Base-by-base conservation (phyloP, 495 filamentous ascomycete genomes). In the Pyrenula aspistea region DNA sequence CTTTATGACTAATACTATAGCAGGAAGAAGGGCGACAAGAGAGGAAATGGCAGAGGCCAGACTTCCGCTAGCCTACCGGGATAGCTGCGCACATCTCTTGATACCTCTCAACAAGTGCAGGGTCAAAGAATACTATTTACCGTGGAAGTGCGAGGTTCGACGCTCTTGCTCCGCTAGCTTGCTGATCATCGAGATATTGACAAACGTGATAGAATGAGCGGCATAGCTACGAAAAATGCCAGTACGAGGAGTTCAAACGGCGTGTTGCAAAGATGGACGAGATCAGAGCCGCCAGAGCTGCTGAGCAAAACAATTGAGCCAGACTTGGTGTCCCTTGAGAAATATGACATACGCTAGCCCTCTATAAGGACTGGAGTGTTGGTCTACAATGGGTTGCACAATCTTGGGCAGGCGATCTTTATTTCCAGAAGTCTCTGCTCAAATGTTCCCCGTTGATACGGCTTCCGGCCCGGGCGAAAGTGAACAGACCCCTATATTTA, bases 251-350 rank as follows among this genome's bases (percentile, higher is more conserved):
- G 68, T 98, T 98, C 80, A 95, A 95, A 84, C 91, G 90, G 79
- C 86, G 93, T 25, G 93, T 98, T 57, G 87, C 87, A 57, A 96
- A 94, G 83, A 98, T 98, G 94, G 83, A 96, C 64, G 93, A 98
- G 77, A 74, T 98, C 57, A 80, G 91, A 62, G 90, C 79, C 52
- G 83, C 86, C 36, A 97, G 95, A 81, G 86, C 77, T 25, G 89
- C 88, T 31, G 85, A 81, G 62, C 81, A 93, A 70, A 96, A 88
- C 78, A 96, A 96, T 74, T 96, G 70, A 42, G n/a, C n/a, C n/a
- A n/a, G n/a, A n/a, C n/a, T n/a, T n/a, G n/a, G n/a, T n/a, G n/a
- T n/a, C n/a, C n/a, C n/a, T n/a, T n/a, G n/a, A n/a, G n/a, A n/a
- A n/a, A n/a, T n/a, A n/a, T n/a, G n/a, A n/a, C n/a, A n/a, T n/a